Conservation (phyloP, 2,329 filamentous ascomycete species). For the Epichloe bromicola region DNA sequence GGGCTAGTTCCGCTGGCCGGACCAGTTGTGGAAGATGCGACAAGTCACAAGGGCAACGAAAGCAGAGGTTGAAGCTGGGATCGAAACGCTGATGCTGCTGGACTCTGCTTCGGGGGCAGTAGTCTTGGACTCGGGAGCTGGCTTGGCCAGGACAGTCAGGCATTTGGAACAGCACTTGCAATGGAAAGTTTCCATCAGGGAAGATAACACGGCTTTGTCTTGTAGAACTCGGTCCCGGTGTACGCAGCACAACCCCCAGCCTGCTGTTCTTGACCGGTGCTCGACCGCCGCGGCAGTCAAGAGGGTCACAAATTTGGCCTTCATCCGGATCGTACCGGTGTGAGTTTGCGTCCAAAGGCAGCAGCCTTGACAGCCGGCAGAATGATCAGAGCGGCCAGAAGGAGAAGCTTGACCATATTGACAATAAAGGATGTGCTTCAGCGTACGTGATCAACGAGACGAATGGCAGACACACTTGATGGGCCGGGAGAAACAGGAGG, state of each 20-base stretch:
- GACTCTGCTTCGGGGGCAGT: neutral
- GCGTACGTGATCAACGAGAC: neutral
- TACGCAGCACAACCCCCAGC: constrained; percentile 33
- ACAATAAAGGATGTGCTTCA: neutral
- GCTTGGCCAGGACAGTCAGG: neutral
- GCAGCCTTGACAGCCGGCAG: neutral
- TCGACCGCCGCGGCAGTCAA: constrained; percentile 41
- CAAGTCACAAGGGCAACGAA: too few relatives aligned
- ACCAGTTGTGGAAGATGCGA: too few relatives aligned
- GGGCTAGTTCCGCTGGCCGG: too few relatives aligned
- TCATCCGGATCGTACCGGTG: constrained; percentile 32
- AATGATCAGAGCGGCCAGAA: neutral
- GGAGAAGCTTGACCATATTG: neutral
- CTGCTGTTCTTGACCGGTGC: constrained; percentile 36
- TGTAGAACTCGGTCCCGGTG: constrained; percentile 19
- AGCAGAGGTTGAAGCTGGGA: neutral
- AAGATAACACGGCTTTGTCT: neutral
- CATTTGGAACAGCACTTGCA: neutral
- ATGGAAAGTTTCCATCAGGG: neutral
- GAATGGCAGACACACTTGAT: too few relatives aligned
- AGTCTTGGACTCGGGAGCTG: neutral
- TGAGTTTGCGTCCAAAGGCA: neutral
- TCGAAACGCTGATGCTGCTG: neutral
- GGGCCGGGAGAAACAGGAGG: too few relatives aligned
- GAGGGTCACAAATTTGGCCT: constrained; percentile 37